These are phyloP conservation scores for Scedosporium apiospermum DNA, from an alignment of 2,329 filamentous ascomycete species.

Conservation along the genomic window DNA sequence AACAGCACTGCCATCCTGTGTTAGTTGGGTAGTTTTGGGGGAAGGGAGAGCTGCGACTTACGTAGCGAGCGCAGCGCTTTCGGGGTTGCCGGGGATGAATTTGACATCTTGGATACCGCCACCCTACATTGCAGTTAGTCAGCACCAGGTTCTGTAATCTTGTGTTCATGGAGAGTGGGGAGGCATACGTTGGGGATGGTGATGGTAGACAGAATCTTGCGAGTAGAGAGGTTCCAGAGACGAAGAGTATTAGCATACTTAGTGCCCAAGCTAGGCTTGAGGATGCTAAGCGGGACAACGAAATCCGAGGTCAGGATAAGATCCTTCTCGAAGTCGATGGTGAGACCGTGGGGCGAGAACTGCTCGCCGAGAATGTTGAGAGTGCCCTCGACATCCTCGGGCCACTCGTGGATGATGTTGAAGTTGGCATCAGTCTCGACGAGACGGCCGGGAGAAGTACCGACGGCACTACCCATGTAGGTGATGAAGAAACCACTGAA, in stretches of 20 bases:
- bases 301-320: constrained; percentile 54
- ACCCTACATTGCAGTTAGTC: constrained; percentile 22
- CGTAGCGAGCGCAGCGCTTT: constrained; percentile 49
- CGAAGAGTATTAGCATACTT: constrained; percentile 46
- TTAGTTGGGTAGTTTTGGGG: background rate
- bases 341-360: constrained; percentile 52
- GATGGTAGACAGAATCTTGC: constrained; percentile 50
- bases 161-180: no score
- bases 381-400: constrained; percentile 42
- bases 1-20: constrained; percentile 31
- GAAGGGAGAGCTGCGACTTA: constrained; percentile 9
- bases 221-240: constrained; percentile 44
- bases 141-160: fast-evolving
- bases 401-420: constrained; percentile 54
- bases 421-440: constrained; percentile 50
- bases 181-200: constrained; percentile 43
- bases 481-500: constrained; percentile 47
- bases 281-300: constrained; percentile 49
- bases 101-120: constrained; percentile 56
- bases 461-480: constrained; percentile 50
- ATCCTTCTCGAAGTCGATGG: constrained; percentile 46
- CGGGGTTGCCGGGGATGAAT: constrained; percentile 51
- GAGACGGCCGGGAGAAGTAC: constrained; percentile 48
- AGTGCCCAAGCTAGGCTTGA: constrained; percentile 48
- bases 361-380: constrained; percentile 50